Base-by-base conservation (phyloP, 1,139 yeast genomes). In the Saccharomycopsis crataegensis region DNA sequence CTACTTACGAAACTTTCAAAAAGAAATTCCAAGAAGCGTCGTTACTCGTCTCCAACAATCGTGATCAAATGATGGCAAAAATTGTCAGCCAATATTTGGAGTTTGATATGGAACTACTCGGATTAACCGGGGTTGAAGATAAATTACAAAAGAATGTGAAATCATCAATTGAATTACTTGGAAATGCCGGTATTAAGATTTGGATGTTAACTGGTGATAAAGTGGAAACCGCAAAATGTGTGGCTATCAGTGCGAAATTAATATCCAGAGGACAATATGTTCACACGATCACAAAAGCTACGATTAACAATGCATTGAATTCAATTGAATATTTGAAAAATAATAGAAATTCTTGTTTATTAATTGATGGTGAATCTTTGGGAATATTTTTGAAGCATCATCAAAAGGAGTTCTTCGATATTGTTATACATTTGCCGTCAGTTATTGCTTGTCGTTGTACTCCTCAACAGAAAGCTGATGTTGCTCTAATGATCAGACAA, bases 201-300 rank as follows among this genome's bases (percentile, higher is more conserved):
- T 94, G 99, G 99, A 94, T 94, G 99, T 74, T 94, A 51, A 94
- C 99, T 0, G 99, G 99, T 60, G 99, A 94, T 67, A 94, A 94
- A 67, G 98, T 93, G 8, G 99, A 94, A 69, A 94, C 99, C 0
- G 99, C 99, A 0, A 80, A 89, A 59, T 93, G 99, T 76, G 97
- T 94, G 41, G 90, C 98, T 31, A 87, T 94, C 16, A 87, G 96
- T 66, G 94, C 98, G 31, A 83, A 91, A 64, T 78, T 94, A 55
- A 93, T 94, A 47, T 78, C 96, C 2, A 79, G 98, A 59, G 98
- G 99, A 6, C 99, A 93, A 67, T 86, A 84, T 63, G 90, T 94
- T 33, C 96, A 91, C 64, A 83, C 90, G 6, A 78, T 94, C 34
- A 86, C 96, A 9, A 86, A 82, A 60, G 77, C 76, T 58, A 75